These are phyloP conservation scores for Schizothecium vesticola DNA, from an alignment of 495 filamentous ascomycete genomes.

Conservation along the genomic window DNA sequence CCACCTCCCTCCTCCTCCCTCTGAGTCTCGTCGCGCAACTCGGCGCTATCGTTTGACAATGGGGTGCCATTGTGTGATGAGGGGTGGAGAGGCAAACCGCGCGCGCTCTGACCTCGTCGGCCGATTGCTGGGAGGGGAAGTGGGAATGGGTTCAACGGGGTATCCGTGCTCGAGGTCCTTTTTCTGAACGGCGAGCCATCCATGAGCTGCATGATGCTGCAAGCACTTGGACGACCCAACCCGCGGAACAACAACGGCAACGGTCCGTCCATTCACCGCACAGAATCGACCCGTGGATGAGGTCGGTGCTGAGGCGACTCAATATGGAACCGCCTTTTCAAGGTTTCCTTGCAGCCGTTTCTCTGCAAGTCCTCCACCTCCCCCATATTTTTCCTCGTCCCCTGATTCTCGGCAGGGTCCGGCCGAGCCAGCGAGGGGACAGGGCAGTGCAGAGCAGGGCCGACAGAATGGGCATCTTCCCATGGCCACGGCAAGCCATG, in stretches of 20 bases:
- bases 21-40: neutral
- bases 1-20: neutral
- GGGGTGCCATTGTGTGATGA: neutral
- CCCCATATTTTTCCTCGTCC: neutral
- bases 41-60: neutral
- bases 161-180: neutral
- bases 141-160: neutral
- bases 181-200: no score
- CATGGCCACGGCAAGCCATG: no score
- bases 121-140: neutral
- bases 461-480: no score
- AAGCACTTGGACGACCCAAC: constrained; percentile 23
- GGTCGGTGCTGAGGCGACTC: constrained; percentile 2
- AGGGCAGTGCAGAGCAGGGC: no score
- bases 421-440: neutral
- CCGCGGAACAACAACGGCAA: constrained; percentile 16
- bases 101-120: neutral
- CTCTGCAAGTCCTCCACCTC: neutral
- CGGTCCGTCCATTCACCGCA: neutral
- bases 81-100: neutral
- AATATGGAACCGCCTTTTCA: constrained; percentile 4
- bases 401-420: neutral
- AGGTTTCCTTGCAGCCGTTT: neutral
- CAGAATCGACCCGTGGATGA: neutral
- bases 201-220: neutral